Evolutionary conservation across 345 rosid species (phyloP).

Genomic region (Balakata baccata): DNA sequence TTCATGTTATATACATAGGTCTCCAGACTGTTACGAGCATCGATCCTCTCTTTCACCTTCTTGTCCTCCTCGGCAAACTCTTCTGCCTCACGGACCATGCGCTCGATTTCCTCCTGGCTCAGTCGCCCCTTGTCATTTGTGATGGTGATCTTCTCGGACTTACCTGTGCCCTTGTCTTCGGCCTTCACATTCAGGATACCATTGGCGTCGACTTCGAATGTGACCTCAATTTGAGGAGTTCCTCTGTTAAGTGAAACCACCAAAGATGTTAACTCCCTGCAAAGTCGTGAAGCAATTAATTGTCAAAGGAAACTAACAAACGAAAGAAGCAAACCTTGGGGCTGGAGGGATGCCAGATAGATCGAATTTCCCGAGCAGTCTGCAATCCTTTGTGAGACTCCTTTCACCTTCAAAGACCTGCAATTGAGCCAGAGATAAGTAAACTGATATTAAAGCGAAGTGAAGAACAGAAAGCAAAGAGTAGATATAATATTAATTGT

Average conservation of each 20-base stretch:
- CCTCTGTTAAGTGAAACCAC: conserved; percentile 49
- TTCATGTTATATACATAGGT: conserved; percentile 93
- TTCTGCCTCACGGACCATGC: conserved; percentile 92
- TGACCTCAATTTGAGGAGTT: conserved; percentile 95
- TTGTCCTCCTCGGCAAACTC: conserved; percentile 97
- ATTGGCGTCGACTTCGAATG: conserved; percentile 92
- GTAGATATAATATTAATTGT: not conserved
- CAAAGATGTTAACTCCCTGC: not conserved
- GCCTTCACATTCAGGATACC: conserved; percentile 92
- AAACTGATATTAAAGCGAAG: conserved; percentile 3
- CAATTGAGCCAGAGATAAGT: conserved; percentile 7
- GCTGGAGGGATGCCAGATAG: conserved; percentile 80
- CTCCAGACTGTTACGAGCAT: conserved; percentile 85
- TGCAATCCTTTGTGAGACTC: conserved; percentile 91
- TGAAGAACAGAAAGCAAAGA: not conserved
- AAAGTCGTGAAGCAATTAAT: not conserved
- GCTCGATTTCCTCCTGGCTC: conserved; percentile 93
- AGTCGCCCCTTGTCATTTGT: conserved; percentile 93
- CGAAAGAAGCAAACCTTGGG: conserved; percentile 52
- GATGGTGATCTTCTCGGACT: conserved; percentile 89
- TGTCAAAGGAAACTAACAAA: not conserved
- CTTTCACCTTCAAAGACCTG: conserved; percentile 98
- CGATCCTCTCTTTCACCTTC: conserved; percentile 87
- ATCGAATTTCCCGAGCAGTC: conserved; percentile 86
- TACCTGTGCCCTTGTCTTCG: conserved; percentile 86